Evolutionary conservation across 176 grass and related monocot genomes (phyloP).

Genomic region (Raddia guianensis): DNA sequence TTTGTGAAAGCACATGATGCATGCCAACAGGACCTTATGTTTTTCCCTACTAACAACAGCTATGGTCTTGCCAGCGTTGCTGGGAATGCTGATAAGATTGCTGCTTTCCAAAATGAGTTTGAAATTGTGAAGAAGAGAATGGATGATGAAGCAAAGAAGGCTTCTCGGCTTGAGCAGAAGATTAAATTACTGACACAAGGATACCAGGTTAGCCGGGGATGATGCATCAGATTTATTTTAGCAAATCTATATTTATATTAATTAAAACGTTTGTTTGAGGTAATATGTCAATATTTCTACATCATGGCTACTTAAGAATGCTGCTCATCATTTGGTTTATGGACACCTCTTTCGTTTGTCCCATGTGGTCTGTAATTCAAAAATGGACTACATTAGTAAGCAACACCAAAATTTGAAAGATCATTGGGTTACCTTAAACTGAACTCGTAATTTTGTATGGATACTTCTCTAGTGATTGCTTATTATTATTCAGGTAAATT

Average conservation of each 20-base stretch:
- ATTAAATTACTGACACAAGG: conserved; percentile 93
- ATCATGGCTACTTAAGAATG: not conserved
- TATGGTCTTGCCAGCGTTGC: conserved; percentile 87
- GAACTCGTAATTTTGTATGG: not conserved
- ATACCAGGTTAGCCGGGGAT: conserved; percentile 67
- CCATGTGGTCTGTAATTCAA: conserved; percentile 5
- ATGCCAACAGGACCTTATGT: conserved; percentile 94
- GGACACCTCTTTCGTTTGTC: not conserved
- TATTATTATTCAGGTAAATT: not conserved
- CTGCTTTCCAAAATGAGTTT: conserved; percentile 80
- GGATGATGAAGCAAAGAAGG: conserved; percentile 93
- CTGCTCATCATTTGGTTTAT: conserved; percentile 1
- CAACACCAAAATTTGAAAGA: conserved; percentile 2
- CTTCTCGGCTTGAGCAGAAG: conserved; percentile 87
- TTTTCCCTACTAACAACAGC: conserved; percentile 69
- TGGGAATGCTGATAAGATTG: conserved; percentile 78
- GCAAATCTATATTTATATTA: conserved; percentile 23
- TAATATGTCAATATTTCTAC: not conserved
- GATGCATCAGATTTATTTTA: not conserved
- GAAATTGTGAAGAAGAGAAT: conserved; percentile 88
- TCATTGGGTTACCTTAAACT: not conserved
- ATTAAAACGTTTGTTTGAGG: not conserved
- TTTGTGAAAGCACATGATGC: conserved; percentile 86
- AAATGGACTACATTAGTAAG: not conserved
- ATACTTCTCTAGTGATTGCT: not conserved